Conservation (phyloP, 768 basidiomycete genomes). For the Coprinopsis sp. region DNA sequence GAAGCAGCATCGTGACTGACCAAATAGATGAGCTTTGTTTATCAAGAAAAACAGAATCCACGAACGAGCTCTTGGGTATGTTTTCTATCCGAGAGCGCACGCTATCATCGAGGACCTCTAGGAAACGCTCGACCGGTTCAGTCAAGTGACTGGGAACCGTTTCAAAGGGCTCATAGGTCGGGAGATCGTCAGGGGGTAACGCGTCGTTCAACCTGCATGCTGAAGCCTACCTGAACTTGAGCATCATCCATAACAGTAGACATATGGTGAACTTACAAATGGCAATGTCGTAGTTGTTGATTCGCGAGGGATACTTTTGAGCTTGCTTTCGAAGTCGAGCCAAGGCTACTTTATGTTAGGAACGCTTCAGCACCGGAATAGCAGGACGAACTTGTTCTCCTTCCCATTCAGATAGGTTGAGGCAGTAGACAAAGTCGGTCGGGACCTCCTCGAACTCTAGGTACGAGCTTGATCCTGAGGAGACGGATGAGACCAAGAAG, state of each 20-base stretch:
- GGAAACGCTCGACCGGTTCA: slow-evolving; percentile 44
- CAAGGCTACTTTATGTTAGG: background rate
- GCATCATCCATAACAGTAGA: background rate
- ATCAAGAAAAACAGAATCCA: slow-evolving; percentile 7
- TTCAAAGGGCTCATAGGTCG: slow-evolving; percentile 32
- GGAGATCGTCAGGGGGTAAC: slow-evolving; percentile 42
- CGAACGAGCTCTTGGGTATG: slow-evolving; percentile 51
- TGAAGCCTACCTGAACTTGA: slow-evolving; percentile 32
- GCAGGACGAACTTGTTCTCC: slow-evolving; percentile 10
- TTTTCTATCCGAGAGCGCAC: slow-evolving; percentile 64
- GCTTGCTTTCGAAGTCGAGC: background rate
- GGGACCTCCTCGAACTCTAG: slow-evolving; percentile 58
- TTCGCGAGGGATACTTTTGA: slow-evolving; percentile 3
- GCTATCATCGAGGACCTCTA: slow-evolving; percentile 55
- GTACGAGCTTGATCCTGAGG: slow-evolving; percentile 40
- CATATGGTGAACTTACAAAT: slow-evolving; percentile 25
- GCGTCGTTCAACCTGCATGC: slow-evolving; percentile 41
- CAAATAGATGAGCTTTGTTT: too few species aligned
- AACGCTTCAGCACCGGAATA: background rate
- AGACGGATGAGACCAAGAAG: slow-evolving; percentile 64
- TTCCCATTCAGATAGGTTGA: slow-evolving; percentile 37
- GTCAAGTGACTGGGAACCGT: slow-evolving; percentile 40
- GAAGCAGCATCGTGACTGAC: background rate
- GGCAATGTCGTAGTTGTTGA: slow-evolving; percentile 1
- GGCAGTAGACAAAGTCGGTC: slow-evolving; percentile 50